Percentiles rank a stretch among this genome's conserved stretches.
Conservation (phyloP, 2,329 filamentous ascomycete species). For the Exutisphaerella laricina region DNA sequence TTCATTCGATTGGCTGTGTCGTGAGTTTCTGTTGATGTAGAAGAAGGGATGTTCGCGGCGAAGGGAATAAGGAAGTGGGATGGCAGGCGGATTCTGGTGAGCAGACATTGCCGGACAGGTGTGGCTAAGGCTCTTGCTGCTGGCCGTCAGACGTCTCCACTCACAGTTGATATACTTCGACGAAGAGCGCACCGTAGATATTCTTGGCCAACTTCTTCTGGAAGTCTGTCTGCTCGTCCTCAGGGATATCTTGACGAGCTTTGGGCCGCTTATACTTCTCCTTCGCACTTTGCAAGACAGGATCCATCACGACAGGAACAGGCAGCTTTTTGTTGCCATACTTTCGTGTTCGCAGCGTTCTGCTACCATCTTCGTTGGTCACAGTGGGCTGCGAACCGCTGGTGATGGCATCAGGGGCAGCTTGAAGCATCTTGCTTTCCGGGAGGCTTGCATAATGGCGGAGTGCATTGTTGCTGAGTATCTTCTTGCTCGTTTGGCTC, state of each 20-base stretch:
- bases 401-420: background rate
- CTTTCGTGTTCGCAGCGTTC: conserved; percentile 32
- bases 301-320: conserved; percentile 46
- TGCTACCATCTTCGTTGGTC: conserved; percentile 29
- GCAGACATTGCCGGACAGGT: conserved; percentile 52
- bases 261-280: conserved; percentile 38
- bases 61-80: conserved; percentile 53
- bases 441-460: too few relatives aligned
- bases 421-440: too few relatives aligned
- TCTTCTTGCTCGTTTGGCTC: background rate
- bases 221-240: conserved; percentile 45
- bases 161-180: too few relatives aligned
- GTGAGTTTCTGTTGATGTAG: background rate
- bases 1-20: background rate
- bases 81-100: conserved; percentile 50
- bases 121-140: conserved; percentile 58
- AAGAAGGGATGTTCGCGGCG: background rate
- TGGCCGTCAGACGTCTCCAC: too few relatives aligned
- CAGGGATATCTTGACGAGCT: conserved; percentile 36
- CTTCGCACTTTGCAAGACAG: conserved; percentile 35
- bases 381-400: conserved; percentile 16
- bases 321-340: conserved; percentile 38
- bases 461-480: too few relatives aligned
- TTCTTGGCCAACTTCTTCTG: conserved; percentile 57
- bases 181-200: conserved; percentile 60